Evolutionary conservation across 202 grass and related monocot species (phyloP).

Genomic region (Zizania palustris): DNA sequence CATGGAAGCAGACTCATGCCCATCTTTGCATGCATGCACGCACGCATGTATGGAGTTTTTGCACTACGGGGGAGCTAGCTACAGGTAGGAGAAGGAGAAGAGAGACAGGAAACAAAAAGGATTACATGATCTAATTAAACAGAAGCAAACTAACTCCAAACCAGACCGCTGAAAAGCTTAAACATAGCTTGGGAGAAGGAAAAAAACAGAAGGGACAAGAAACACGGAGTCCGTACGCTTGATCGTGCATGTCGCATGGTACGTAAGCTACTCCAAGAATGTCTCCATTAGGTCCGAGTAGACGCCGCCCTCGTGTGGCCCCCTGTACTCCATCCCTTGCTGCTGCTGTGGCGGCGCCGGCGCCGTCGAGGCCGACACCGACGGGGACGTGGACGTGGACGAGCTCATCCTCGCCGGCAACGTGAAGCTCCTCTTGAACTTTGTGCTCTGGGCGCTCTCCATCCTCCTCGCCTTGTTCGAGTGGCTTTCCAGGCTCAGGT

Average conservation of each 20-base stretch:
- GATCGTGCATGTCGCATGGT: constrained; percentile 17
- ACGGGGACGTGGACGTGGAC: constrained; percentile 49
- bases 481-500: constrained; percentile 79
- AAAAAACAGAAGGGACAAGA: constrained; percentile 37
- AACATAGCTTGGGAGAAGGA: constrained; percentile 44
- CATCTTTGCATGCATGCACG: constrained; percentile 57
- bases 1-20: constrained; percentile 62
- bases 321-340: constrained; percentile 80
- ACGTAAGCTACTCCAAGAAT: constrained; percentile 67
- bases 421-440: constrained; percentile 97
- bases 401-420: constrained; percentile 78
- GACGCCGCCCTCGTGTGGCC: constrained; percentile 68
- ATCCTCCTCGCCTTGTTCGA: constrained; percentile 71
- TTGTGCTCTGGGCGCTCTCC: constrained; percentile 61
- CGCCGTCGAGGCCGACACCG: constrained; percentile 48
- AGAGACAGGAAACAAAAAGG: background rate
- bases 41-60: constrained; percentile 27
- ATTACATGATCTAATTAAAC: constrained; percentile 54
- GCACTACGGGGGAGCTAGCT: constrained; percentile 23
- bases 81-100: background rate
- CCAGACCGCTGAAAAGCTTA: constrained; percentile 36
- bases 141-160: constrained; percentile 49
- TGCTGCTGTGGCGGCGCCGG: constrained; percentile 37
- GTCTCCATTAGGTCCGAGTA: constrained; percentile 96
- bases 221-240: constrained; percentile 34